Base-by-base conservation (phyloP, 352 stramenopile genomes). In the Blastocystis hominis region DNA sequence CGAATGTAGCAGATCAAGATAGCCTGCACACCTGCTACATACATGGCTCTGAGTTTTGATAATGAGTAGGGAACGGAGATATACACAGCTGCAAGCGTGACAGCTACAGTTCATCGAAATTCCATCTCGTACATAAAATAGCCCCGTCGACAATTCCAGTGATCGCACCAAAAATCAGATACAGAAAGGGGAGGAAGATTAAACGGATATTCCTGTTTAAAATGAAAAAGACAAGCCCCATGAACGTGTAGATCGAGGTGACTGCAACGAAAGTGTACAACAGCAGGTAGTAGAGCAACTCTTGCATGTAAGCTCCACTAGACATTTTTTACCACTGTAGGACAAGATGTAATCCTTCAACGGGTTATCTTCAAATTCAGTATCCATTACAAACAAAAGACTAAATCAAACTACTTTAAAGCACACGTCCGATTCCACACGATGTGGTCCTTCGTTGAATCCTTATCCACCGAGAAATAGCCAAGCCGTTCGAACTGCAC, bases 401-500 rank as follows among this genome's bases (percentile, higher is more conserved):
- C 15, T 40, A 10, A 68, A 47, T 10, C 13, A 38, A 80, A 63
- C n/a, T 40, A 80, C 38, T 63, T 42, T 38, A 64, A 44, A 50
- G 46, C 36, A 42, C 70, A 80, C 7, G 50, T 66, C 34, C 72
- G 50, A n/a, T 66, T 80, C 50, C 55, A 80, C 46, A 80, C 69
- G 20, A 80, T 80, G 7, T 44, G 44, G 6, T 54, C 69, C 17
- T 38, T 61, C 1, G 46, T 62, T 7, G 46, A 91, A 20, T 92
- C 92, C 79, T 93, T 91, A 91, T 99, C 97, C 7, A 94, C 91
- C 53, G 97, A 94, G 91, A 98, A 99, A 91, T 98, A 99, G 24
- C 96, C 97, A 5, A 98, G 91, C 53, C 96, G 93, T 90, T 98
- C 96, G 90, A 99, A 97, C 91, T 99, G 96, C 87, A 98, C 90